phyloP scores from a whole-genome alignment of 169 alveolate genomes.

The Plasmodium malariae region DNA sequence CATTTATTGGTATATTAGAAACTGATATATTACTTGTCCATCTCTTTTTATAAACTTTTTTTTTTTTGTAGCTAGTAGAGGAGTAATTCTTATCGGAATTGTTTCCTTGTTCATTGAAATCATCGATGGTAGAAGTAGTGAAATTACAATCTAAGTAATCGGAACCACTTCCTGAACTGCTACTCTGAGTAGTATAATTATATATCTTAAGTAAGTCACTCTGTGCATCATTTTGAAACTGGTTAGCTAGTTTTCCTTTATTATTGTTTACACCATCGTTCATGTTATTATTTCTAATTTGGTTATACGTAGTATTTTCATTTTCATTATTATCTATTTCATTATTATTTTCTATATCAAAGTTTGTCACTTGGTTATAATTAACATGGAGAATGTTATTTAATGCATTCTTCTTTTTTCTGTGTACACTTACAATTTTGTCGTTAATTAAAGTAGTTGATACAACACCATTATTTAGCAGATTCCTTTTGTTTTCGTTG shows the following conservation, averaged over 20 bases:
- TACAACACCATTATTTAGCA: background rate
- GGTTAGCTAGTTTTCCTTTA: background rate
- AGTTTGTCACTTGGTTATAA: too few relatives aligned
- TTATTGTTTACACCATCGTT: background rate
- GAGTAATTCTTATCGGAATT: constrained; percentile 25
- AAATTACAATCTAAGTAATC: constrained; percentile 23
- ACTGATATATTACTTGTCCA: constrained; percentile 34
- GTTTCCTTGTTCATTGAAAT: constrained; percentile 35
- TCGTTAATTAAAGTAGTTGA: background rate
- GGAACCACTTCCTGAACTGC: constrained; percentile 27
- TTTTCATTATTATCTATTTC: background rate
- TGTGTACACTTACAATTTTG: background rate
- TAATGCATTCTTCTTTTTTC: background rate
- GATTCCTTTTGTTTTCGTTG: background rate
- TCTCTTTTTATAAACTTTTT: constrained; percentile 24
- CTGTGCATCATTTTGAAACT: background rate
- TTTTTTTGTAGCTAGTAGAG: constrained; percentile 7
- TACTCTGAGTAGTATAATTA: constrained; percentile 8
- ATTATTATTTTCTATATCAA: background rate
- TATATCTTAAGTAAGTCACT: constrained; percentile 31
- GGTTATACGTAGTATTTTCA: background rate
- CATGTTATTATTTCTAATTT: background rate
- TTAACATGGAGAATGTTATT: background rate
- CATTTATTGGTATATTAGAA: constrained; percentile 49
- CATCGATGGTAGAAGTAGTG: constrained; percentile 45